phyloP scores from a whole-genome alignment of 352 stramenopile genomes.

The Phytophthora hibernalis region DNA sequence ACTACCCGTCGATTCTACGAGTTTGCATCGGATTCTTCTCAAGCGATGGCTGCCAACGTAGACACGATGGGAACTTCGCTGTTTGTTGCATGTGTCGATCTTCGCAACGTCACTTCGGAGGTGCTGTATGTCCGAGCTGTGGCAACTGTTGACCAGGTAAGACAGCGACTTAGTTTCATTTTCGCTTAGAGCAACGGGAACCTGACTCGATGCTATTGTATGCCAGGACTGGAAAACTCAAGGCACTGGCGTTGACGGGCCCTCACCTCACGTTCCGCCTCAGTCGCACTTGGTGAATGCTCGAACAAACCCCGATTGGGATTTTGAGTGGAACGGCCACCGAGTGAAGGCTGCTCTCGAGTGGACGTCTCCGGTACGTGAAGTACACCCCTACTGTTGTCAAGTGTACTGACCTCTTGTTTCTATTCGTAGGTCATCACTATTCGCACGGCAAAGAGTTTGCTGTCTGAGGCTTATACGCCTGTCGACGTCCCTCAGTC shows the following conservation, averaged over 20 bases:
- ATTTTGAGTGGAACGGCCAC: conserved; percentile 72
- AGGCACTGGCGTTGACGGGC: conserved; percentile 50
- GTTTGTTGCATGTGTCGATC: conserved; percentile 70
- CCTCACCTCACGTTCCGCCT: conserved; percentile 69
- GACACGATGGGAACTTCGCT: conserved; percentile 74
- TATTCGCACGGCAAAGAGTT: conserved; percentile 23
- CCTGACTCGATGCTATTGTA: conserved; percentile 1
- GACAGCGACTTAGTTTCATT: background rate
- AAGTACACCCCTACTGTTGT: background rate
- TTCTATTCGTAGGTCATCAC: conserved; percentile 44
- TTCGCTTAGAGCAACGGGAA: background rate
- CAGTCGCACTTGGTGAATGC: conserved; percentile 88
- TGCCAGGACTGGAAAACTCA: conserved; percentile 69
- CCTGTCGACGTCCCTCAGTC: conserved; percentile 2
- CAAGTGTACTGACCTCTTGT: conserved; percentile 6
- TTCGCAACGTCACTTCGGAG: conserved; percentile 48
- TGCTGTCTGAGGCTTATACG: background rate
- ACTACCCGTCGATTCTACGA: conserved; percentile 73
- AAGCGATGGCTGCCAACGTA: conserved; percentile 41
- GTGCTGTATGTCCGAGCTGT: conserved; percentile 69
- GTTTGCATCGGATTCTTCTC: conserved; percentile 44
- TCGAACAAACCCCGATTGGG: conserved; percentile 73
- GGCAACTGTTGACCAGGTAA: conserved; percentile 78
- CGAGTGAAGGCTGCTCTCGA: conserved; percentile 60
- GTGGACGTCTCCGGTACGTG: conserved; percentile 71